Base-by-base conservation (phyloP, 495 filamentous ascomycete species). In the Aspergillus bridgeri region DNA sequence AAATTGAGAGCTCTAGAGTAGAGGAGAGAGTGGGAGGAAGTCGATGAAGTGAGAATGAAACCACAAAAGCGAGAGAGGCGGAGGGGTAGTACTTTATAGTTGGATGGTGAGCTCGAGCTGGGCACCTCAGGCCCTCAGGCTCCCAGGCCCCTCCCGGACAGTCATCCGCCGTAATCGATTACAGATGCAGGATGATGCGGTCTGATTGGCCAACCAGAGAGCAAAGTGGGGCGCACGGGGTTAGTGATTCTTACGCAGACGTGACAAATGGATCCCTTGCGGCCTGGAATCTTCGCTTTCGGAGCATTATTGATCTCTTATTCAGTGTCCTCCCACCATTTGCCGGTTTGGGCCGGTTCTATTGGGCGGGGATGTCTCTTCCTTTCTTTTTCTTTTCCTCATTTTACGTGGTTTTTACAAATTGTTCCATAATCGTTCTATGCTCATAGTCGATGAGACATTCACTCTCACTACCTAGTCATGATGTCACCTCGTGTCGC, bases 101-200 rank as follows among this genome's bases (percentile, higher is more conserved):
- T 13, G 33, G 2, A 15, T 15, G 9, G 9, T 13, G 17, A 38
- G 33, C 33, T 38, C 9, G 6, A 29, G 27, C 27, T 29, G 27
- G n/a, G n/a, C n/a, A n/a, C n/a, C n/a, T n/a, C n/a, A n/a, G n/a
- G n/a, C n/a, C n/a, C n/a, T n/a, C n/a, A n/a, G n/a, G n/a, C n/a
- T n/a, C n/a, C n/a, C 27, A 9, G 6, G 27, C 27, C 27, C 27
- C 27, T 27, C 11, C 27, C 27, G 11, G 27, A 29, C 27, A 38
- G 33, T 38, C 33, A 38, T 38, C 33, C 33, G 13, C 68, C 67
- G 73, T 74, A 63, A 75, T 69, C 56, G 65, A 74, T 74, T 57
- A 73, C 73, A 62, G 64, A 74, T 29, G 27, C 27, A 6, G 6
- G 27, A 6, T 6, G 1, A 6, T n/a, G n/a, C n/a, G n/a, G n/a